Evolutionary conservation across 352 stramenopile species (phyloP).

Genomic region (Pythium utonaiense): DNA sequence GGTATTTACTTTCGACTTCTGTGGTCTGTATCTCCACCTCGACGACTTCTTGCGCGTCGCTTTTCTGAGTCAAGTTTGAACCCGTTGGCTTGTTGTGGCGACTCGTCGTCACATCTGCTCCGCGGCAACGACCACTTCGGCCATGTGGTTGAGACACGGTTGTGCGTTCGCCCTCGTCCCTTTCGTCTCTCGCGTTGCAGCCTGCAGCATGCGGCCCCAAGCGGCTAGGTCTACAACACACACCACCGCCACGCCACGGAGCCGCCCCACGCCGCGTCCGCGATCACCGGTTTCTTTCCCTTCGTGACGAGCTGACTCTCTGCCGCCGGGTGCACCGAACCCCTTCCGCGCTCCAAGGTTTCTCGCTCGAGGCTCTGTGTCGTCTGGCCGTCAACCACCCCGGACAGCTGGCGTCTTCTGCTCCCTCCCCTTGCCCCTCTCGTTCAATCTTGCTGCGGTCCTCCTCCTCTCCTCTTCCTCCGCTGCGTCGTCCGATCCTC

Average conservation of each 20-base stretch:
- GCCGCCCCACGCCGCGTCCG: not conserved
- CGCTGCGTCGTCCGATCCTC: not conserved
- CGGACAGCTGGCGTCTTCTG: not conserved
- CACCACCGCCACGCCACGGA: too few species aligned
- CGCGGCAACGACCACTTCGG: not conserved
- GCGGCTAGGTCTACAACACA: too few species aligned
- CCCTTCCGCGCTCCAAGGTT: too few species aligned
- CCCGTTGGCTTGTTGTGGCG: not conserved
- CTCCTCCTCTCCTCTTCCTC: not conserved
- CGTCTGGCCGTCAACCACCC: not conserved
- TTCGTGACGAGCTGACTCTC: not conserved
- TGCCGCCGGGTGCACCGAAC: not conserved
- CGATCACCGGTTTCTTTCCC: not conserved
- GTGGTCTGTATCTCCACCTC: too few species aligned
- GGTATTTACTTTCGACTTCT: too few species aligned
- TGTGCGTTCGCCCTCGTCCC: not conserved
- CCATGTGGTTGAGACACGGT: conserved; percentile 1
- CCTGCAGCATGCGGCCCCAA: not conserved
- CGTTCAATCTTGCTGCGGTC: not conserved
- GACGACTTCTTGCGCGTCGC: not conserved
- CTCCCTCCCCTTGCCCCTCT: not conserved
- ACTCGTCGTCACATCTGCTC: conserved; percentile 1
- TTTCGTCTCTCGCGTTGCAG: not conserved
- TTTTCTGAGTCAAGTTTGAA: not conserved
- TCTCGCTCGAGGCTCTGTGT: too few species aligned